Percentiles rank a stretch among this genome's conserved stretches.
phyloP scores from a whole-genome alignment of 78 protist species.

The Dictyostelium discoideum region DNA sequence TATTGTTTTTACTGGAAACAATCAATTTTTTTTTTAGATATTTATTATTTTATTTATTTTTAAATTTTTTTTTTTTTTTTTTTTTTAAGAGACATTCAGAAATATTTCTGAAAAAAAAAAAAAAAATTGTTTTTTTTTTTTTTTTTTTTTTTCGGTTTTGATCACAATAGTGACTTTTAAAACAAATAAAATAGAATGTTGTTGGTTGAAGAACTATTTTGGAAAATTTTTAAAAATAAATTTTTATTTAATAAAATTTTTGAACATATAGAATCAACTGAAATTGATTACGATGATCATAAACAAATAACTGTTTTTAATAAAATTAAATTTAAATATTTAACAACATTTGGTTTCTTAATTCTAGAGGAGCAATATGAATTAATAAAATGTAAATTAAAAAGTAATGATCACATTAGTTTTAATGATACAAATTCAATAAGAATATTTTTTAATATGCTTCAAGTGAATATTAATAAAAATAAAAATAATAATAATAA shows the following conservation, averaged over 20 bases:
- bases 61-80: not conserved
- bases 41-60: not conserved
- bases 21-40: too few species aligned
- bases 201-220: not conserved
- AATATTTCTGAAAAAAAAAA: too few species aligned
- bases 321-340: not conserved
- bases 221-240: not conserved
- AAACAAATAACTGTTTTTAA: not conserved
- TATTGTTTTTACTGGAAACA: too few species aligned
- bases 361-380: not conserved
- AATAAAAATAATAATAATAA: not conserved
- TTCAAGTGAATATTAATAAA: not conserved
- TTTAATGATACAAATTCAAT: not conserved
- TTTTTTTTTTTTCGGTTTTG: too few species aligned
- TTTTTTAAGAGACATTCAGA: too few species aligned
- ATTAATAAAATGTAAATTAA: not conserved
- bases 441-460: not conserved
- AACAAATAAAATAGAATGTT: too few species aligned
- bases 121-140: not conserved
- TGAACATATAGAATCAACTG: not conserved
- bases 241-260: not conserved
- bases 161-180: too few species aligned
- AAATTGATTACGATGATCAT: not conserved
- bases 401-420: not conserved
- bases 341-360: not conserved